Evolutionary conservation across 805 yeast genomes (phyloP), one percentile per base, ranked within the genome.

Genomic region (Brettanomyces sp.): DNA sequence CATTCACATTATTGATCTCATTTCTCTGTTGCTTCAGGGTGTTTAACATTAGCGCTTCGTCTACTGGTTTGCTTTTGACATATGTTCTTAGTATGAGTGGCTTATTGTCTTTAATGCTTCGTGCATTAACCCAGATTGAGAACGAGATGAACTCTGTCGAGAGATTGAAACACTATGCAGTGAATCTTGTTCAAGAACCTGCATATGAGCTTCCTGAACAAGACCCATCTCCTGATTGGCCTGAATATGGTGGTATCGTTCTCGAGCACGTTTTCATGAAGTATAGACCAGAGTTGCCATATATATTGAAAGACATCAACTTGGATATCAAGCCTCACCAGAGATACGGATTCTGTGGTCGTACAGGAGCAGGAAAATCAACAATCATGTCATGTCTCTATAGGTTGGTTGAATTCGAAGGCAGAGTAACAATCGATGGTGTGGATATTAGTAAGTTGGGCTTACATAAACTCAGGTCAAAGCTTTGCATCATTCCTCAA

Each of bases 341-440:
- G 59, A 83, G 81, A 56, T 70, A 87, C 53, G 95, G 95, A 43
- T 77, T 86, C 47, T 84, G 91, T 68, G 95, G 95, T 37, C 74
- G 95, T 60, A 86, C 95, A 0, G 95, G 95, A 55, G 93, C 95
- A 5, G 95, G 95, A 46, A 80, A 80, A 62, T 67, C 81, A 3
- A 73, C 84, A 6, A 74, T 80, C 45, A 79, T 79, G 80, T 68
- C 77, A 24, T 80, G 82, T 3, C 62, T 80, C 44, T 80, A 72
- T 57, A 66, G 85, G 52, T 59, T 80, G 35, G 62, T 71, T 12
- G 85, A 80, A 59, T 59, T 78, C 42, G 64, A 66, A 32, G 85
- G 87, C 3, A 48, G 49, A 13, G 76, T 80, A 32, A 46, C 48
- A 22, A 79, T 80, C 52, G 87, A 80, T 57, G 83, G 72, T n/a